Base-by-base conservation (phyloP, 1,284 basidiomycete genomes). In the Fomitopsis palustris region DNA sequence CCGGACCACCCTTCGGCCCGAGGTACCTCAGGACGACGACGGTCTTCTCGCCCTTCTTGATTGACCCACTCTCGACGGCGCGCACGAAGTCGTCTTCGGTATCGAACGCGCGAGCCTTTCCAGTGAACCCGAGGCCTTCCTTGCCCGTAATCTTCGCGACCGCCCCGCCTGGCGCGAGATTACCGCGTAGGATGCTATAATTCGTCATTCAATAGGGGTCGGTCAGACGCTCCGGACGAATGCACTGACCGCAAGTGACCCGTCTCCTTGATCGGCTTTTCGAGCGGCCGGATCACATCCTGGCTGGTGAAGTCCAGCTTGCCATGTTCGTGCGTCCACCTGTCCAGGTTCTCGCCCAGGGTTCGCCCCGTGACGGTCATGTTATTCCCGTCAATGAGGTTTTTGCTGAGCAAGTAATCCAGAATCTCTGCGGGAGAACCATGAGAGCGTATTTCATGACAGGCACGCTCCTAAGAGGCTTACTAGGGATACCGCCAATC, bases 61-160 rank as follows among this genome's bases (percentile, higher is more conserved):
- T 89, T 16, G 84, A 83, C 39, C 90, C 91, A 59, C 77, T 83
- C 70, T 93, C 90, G 54, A 96, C 90, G 16, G 93, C 94, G 62
- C 82, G 81, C 62, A 89, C 81, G 65, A 96, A 90, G 47, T 84
- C 92, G 62, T 88, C 87, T 72, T 96, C 94, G 19, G 82, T 82
- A 71, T 96, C 91, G 71, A 95, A 96, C 6, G 86, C 82, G 62
- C 92, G 86, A 31, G 92, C 93, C 72, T 87, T 91, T 55, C 93
- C 94, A 12, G 84, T 86, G 73, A 96, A 96, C 5, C 78, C 78
- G 41, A 95, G 76, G 1, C 95, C 94, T 74, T 96, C 95, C 72
- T 96, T 96, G 47, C 94, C 94, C 5, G 94, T 96, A 63, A 96
- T 93, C 75, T 96, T 96, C 29, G 92, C 90, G 27, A 96, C 93